These are phyloP conservation scores for Umbellularia californica DNA, from an alignment of 164 flowering plant genomes.

Conservation along the genomic window DNA sequence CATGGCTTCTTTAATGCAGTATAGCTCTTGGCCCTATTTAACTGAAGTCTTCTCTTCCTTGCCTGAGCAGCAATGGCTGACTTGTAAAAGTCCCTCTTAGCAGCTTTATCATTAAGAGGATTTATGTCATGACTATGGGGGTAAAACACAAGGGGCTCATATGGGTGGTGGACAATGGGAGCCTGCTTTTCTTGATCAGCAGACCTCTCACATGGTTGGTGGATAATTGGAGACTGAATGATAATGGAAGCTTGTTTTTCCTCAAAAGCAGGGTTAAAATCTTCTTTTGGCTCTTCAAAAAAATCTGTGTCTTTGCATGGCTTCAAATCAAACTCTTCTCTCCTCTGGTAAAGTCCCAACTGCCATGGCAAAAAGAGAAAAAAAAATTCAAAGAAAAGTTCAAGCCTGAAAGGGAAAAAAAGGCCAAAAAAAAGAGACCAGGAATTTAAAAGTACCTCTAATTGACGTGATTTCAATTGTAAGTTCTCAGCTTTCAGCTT, in stretches of 20 bases:
- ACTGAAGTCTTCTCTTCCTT: slow-evolving; percentile 34
- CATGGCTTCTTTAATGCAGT: neutral
- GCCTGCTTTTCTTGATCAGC: neutral
- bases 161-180: too few species aligned
- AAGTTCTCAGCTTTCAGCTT: slow-evolving; percentile 21
- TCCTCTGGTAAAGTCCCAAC: neutral
- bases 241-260: neutral
- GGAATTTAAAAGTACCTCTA: slow-evolving; percentile 18
- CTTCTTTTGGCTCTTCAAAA: neutral
- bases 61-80: slow-evolving; percentile 38
- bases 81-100: neutral
- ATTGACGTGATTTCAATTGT: slow-evolving; percentile 20
- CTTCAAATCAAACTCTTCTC: slow-evolving; percentile 1
- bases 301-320: neutral
- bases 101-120: slow-evolving; percentile 13
- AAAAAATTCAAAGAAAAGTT: neutral
- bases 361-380: neutral
- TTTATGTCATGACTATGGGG: slow-evolving; percentile 32
- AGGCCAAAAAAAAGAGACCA: neutral
- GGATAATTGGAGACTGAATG: slow-evolving; percentile 9
- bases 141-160: neutral
- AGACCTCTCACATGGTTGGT: neutral
- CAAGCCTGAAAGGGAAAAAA: neutral
- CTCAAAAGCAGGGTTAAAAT: neutral
- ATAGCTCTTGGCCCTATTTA: slow-evolving; percentile 27